Conservation (phyloP, 495 filamentous ascomycete genomes). For the Margaritispora aquatica region DNA sequence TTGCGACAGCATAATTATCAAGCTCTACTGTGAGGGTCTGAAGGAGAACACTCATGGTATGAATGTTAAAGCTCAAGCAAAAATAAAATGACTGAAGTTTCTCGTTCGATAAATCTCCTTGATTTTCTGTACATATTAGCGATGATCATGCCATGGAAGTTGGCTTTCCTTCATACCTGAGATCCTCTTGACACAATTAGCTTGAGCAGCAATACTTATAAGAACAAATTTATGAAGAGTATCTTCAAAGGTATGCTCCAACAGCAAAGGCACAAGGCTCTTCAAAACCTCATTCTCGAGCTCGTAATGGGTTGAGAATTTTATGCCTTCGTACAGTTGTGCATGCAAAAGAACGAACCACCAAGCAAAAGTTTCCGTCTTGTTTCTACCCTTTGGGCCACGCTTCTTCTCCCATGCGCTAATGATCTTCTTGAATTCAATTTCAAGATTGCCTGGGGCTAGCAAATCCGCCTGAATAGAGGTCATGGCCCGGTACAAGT, state of each 20-base stretch:
- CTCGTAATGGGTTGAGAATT: conserved; percentile 68
- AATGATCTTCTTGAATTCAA: conserved; percentile 70
- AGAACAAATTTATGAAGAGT: conserved; percentile 74
- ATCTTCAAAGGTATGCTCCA: conserved; percentile 48
- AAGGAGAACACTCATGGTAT: conserved; percentile 71
- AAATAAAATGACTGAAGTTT: conserved; percentile 56
- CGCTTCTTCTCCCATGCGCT: conserved; percentile 47
- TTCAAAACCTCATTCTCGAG: conserved; percentile 81
- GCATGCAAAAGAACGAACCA: conserved; percentile 91
- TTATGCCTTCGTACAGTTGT: conserved; percentile 66
- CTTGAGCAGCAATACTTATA: conserved; percentile 80
- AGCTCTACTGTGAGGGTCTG: conserved; percentile 65
- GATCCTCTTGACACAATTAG: conserved; percentile 55
- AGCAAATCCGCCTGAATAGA: conserved; percentile 65
- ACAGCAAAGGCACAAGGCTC: conserved; percentile 66
- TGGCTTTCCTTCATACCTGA: no score
- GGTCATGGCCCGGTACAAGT: conserved; percentile 77
- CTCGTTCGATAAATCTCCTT: conserved; percentile 5
- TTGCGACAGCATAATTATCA: conserved; percentile 46
- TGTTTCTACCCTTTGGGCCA: conserved; percentile 6
- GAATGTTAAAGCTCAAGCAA: conserved; percentile 74
- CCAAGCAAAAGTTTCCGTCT: conserved; percentile 47
- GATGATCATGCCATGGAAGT: no score
- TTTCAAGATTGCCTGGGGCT: conserved; percentile 68
- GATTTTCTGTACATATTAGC: conserved; percentile 16